phyloP scores from a whole-genome alignment of 768 basidiomycete genomes.

The Ramaria sp. region DNA sequence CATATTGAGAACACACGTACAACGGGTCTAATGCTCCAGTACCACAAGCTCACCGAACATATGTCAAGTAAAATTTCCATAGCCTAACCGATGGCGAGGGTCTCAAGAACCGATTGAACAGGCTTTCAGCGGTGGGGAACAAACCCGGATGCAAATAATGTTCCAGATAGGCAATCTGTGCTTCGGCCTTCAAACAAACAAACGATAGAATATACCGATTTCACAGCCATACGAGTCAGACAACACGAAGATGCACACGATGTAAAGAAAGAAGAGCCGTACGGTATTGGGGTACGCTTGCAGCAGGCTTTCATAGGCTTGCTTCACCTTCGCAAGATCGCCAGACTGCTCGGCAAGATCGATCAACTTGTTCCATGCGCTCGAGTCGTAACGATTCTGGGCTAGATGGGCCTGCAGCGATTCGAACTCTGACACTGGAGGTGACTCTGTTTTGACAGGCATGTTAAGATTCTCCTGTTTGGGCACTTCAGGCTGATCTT shows the following conservation, averaged over 20 bases:
- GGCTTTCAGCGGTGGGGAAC: slow-evolving; percentile 67
- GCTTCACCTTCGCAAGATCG: slow-evolving; percentile 71
- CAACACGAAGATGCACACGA: slow-evolving; percentile 7
- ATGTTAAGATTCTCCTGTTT: neutral
- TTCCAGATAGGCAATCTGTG: slow-evolving; percentile 76
- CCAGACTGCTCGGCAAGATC: slow-evolving; percentile 64
- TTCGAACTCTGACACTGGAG: slow-evolving; percentile 57
- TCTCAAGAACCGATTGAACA: slow-evolving; percentile 84
- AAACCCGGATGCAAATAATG: slow-evolving; percentile 59
- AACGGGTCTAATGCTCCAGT: neutral
- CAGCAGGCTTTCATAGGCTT: slow-evolving; percentile 73
- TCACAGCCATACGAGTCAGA: slow-evolving; percentile 3
- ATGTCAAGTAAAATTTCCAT: slow-evolving; percentile 89
- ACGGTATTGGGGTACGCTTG: slow-evolving; percentile 89
- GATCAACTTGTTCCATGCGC: slow-evolving; percentile 68
- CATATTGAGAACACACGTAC: slow-evolving; percentile 7
- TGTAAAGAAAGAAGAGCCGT: slow-evolving; percentile 28
- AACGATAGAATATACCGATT: neutral
- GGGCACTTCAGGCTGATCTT: neutral
- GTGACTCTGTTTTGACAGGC: slow-evolving; percentile 3
- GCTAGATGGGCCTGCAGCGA: slow-evolving; percentile 45
- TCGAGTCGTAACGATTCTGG: slow-evolving; percentile 65
- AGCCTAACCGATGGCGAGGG: slow-evolving; percentile 81
- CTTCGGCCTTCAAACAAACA: slow-evolving; percentile 44
- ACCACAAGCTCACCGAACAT: slow-evolving; percentile 61